Percentiles rank a stretch among this genome's conserved stretches.
Evolutionary conservation across 2,329 filamentous ascomycete species (phyloP).

Genomic region (Fusarium subtropicale): DNA sequence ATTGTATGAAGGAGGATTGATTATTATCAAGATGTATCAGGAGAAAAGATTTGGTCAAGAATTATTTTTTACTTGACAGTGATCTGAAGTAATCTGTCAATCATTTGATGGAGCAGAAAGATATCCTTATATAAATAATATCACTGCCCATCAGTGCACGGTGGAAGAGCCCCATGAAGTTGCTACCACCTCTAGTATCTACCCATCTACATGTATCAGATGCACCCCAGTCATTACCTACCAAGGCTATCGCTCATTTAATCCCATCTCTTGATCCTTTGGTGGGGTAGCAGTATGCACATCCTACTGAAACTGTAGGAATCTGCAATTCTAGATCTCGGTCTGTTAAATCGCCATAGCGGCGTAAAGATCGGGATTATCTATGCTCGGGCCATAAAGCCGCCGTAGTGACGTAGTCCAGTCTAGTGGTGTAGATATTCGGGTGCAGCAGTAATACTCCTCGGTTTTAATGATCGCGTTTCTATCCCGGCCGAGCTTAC

Average conservation of each 20-base stretch:
- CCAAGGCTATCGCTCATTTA: background rate
- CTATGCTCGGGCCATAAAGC: background rate
- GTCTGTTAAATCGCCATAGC: background rate
- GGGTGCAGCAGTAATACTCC: background rate
- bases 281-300: background rate
- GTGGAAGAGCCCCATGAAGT: background rate
- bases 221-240: background rate
- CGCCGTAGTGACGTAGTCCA: background rate
- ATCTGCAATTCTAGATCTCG: slow-evolving; percentile 2
- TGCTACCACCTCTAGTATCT: background rate
- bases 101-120: background rate
- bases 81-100: background rate
- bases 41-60: background rate
- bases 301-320: background rate
- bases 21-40: background rate
- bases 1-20: background rate
- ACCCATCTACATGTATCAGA: background rate
- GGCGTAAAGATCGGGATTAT: slow-evolving; percentile 2
- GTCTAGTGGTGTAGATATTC: background rate
- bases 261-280: background rate
- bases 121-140: background rate
- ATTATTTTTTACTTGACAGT: background rate
- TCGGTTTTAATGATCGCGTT: slow-evolving; percentile 2
- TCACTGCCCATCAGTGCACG: background rate
- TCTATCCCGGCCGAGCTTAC: background rate